Base-by-base conservation (phyloP, 192 early-diverging fungal genomes). In the Ambispora gerdemannii region DNA sequence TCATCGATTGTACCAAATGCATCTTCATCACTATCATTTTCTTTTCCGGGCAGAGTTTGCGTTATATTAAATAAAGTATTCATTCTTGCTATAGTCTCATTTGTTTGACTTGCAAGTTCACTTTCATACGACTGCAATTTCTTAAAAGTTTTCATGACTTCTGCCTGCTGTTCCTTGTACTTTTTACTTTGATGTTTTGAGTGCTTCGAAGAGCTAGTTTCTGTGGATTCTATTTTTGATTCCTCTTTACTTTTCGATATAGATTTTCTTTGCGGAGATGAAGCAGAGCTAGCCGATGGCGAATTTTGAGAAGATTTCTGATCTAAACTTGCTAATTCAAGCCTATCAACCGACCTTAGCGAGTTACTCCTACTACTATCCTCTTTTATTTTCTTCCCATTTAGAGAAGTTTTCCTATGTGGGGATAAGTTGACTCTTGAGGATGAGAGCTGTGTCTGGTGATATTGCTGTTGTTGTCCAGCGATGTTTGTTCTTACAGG, bases 111-210 rank as follows among this genome's bases (percentile, higher is more conserved):
- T 3, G 22, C 68, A 49, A 70, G 35, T 43, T 60, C 19, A 38
- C 20, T 28, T 33, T 70, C 68, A 20, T 56, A 50, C 27, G 32
- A 13, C 60, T 70, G 55, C 3, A 70, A 15, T 27, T 70, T 38
- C 19, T 70, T 70, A 50, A 70, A 70, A 36, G 17, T 59, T 30
- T 36, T 60, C 43, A 70, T 36, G 3, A 31, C 56, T 50, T 70
- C 56, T 43, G 49, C 56, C 1, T 61, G n/a, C 11, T 27, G 35
- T 30, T 61, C 53, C 55, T 50, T 70, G 24, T 19, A 33, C 36
- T 30, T 65, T 65, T 50, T 65, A n/a, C 25, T 65, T 65, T 65
- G 58, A 3, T 60, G 27, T 3, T 20, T 27, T 31, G 55, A 27
- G 4, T 20, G 22, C 28, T 3, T 27, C n/a, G 32, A 60, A 11